A percentile compares a stretch with the other conserved stretches of the same genome.
Conservation (phyloP, 805 yeast species). For the Spathaspora arborariae region DNA sequence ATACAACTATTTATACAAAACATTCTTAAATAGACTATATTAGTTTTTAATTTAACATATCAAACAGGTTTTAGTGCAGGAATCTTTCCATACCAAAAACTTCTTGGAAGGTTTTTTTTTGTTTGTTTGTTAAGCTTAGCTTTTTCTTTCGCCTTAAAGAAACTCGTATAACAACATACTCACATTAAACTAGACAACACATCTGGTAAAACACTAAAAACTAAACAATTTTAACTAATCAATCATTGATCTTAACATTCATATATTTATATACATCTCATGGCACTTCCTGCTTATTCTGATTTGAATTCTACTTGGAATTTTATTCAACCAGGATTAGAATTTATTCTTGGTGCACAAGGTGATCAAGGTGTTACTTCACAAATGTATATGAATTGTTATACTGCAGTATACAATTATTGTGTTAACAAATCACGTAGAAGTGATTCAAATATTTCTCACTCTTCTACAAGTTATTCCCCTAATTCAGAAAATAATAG, state of each 20-base stretch:
- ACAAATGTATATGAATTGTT: slow-evolving; percentile 80
- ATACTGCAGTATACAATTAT: slow-evolving; percentile 89
- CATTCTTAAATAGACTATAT: not conserved
- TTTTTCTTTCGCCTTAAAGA: too few species aligned
- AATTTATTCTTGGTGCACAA: slow-evolving; percentile 64
- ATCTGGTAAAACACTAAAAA: not conserved
- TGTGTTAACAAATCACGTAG: slow-evolving; percentile 75
- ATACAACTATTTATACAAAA: not conserved
- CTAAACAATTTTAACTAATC: not conserved
- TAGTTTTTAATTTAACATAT: too few species aligned
- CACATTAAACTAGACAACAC: too few species aligned
- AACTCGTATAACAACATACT: too few species aligned
- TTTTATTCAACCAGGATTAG: slow-evolving; percentile 72
- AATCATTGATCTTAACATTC: not conserved
- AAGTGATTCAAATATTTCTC: slow-evolving; percentile 11
- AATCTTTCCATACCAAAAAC: not conserved
- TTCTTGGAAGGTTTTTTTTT: not conserved
- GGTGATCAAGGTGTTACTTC: slow-evolving; percentile 64
- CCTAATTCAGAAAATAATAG: slow-evolving; percentile 19
- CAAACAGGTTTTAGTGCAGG: too few species aligned
- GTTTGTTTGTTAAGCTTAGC: too few species aligned
- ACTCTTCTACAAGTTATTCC: slow-evolving; percentile 11
- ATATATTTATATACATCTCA: not conserved
- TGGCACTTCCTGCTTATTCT: slow-evolving; percentile 48
- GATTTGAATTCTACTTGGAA: slow-evolving; percentile 72